Evolutionary conservation across 78 protist genomes (phyloP), one percentile per base, ranked within the genome.

Genomic region (Salpingoeca rosetta): DNA sequence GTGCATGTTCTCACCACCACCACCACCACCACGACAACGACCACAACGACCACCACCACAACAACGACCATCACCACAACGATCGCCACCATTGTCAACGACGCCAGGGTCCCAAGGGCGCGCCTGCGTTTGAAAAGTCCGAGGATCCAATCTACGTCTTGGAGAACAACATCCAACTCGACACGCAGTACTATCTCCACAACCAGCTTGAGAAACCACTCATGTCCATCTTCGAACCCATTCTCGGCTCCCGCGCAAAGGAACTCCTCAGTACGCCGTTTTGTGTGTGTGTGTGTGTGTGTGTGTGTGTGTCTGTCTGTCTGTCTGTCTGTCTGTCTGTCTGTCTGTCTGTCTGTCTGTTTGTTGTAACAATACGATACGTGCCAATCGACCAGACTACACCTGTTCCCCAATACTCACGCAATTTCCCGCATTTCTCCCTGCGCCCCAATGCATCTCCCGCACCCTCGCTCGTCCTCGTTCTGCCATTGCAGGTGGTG

Each of bases 141-240:
- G 99, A 99, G 86, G 99, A 99, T 88, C 99, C 99, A 42, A 87
- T 98, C 28, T 98, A 90, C 77, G 99, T 94, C 28, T 89, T 99
- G 73, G 97, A 97, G 81, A 90, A 98, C 86, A 94, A 93, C 84
- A 36, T 97, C 3, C 96, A 97, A n/a, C 82, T 99, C 37, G 99
- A 99, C 90, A 83, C 92, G 73, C 65, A 92, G 86, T 92, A 97
- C 91, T 99, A 99, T 88, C 92, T 97, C 3, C 97, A 98, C 84
- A 91, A 97, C 86, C 99, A 97, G 91, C 90, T 99, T 39, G 35
- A 78, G 26, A 90, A 90, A 42, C 99, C 99, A 22, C 84, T 99
- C 38, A 38, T 65, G 56, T 88, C 99, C 37, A 89, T 99, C 25
- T 98, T 98, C 88, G 96, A 94, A 39, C 96, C 97, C 35, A 86